A percentile compares a stretch with the other conserved stretches of the same genome.
phyloP scores from a whole-genome alignment of 1,284 basidiomycete species.

The Sanguinoderma infundibulare region DNA sequence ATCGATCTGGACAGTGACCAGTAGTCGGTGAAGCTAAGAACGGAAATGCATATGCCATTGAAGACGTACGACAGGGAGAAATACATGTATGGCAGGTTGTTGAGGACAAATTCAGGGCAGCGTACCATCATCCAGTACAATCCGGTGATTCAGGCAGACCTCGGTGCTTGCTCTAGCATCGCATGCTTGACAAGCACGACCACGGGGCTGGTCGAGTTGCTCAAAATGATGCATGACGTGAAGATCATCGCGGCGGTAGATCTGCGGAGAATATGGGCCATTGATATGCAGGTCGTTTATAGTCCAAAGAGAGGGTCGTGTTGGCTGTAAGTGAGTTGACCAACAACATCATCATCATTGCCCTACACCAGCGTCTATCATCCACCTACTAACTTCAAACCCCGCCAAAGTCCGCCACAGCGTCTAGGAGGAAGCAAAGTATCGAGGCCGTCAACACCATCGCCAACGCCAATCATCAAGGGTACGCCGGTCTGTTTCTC shows the following conservation, averaged over 20 bases:
- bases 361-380: too few species aligned
- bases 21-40: too few species aligned
- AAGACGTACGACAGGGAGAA: background rate
- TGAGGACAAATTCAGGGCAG: constrained; percentile 20
- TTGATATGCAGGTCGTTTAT: background rate
- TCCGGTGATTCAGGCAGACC: constrained; percentile 25
- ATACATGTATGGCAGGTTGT: background rate
- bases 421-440: constrained; percentile 9
- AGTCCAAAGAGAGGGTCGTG: background rate
- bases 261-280: background rate
- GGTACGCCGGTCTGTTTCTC: constrained; percentile 27
- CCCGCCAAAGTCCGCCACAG: constrained; percentile 23
- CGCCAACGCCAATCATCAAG: constrained; percentile 27
- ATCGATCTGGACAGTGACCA: too few species aligned
- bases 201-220: constrained; percentile 20
- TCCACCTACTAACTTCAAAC: too few species aligned
- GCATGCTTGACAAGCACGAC: constrained; percentile 27
- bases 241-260: background rate
- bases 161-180: constrained; percentile 22
- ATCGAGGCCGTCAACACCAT: constrained; percentile 26
- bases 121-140: constrained; percentile 24
- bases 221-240: constrained; percentile 29
- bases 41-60: background rate
- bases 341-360: too few species aligned
- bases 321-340: too few species aligned